These are phyloP conservation scores for Colletotrichum liaoningense DNA, from an alignment of 2,329 filamentous ascomycete genomes.

Conservation along the genomic window DNA sequence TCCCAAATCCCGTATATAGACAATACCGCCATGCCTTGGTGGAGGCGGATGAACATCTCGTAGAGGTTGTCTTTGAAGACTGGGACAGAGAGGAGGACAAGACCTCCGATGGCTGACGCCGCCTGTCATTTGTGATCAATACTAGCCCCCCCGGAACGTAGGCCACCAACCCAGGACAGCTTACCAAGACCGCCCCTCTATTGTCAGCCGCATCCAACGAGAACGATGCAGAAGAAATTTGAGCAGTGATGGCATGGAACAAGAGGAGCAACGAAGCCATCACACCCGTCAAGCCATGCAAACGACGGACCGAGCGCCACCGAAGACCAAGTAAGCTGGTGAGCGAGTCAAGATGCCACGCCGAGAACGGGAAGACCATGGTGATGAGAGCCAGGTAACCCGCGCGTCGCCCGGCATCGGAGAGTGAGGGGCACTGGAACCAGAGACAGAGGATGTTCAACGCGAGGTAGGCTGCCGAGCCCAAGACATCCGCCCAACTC, in stretches of 20 bases:
- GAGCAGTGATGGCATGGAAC: not conserved
- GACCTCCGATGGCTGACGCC: not conserved
- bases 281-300: not conserved
- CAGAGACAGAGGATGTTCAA: slow-evolving; percentile 11
- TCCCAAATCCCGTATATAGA: slow-evolving; percentile 24
- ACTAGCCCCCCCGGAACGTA: not conserved
- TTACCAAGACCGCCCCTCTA: not conserved
- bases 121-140: not conserved
- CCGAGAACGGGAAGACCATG: not conserved
- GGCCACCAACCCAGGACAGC: not conserved
- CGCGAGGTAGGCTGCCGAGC: not conserved
- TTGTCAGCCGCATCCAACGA: not conserved
- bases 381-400: not conserved
- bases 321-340: not conserved
- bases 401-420: not conserved
- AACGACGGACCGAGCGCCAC: not conserved
- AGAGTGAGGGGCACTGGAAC: not conserved
- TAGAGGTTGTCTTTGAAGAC: slow-evolving; percentile 6
- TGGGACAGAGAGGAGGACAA: slow-evolving; percentile 1
- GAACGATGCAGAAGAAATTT: not conserved
- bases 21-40: slow-evolving; percentile 21
- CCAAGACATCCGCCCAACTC: slow-evolving; percentile 6
- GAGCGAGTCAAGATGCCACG: not conserved
- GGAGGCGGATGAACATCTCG: slow-evolving; percentile 20
- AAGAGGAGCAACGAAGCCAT: slow-evolving; percentile 1